phyloP scores from a whole-genome alignment of 306 rosid genomes.

The Ceratonia siliqua region DNA sequence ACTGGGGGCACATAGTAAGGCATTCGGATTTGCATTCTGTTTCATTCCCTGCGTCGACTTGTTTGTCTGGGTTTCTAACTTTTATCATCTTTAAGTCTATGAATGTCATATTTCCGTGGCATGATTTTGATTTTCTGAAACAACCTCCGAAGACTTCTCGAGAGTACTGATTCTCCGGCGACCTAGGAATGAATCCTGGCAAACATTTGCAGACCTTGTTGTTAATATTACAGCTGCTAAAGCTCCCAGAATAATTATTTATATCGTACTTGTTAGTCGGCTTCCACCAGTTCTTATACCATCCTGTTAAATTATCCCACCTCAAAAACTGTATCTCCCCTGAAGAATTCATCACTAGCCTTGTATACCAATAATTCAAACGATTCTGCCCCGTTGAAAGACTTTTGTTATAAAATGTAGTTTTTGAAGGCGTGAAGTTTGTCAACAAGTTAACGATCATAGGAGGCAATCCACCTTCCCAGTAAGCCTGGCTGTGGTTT shows the following conservation, averaged over 20 bases:
- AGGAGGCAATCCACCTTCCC: conserved; percentile 16
- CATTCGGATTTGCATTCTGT: conserved; percentile 31
- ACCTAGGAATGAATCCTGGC: conserved; percentile 37
- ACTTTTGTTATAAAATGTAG: too few relatives aligned
- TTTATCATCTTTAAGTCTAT: conserved; percentile 28
- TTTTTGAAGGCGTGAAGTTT: not conserved
- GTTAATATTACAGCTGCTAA: conserved; percentile 31
- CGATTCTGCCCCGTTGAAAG: too few relatives aligned
- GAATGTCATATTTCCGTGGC: not conserved
- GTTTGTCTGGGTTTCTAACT: not conserved
- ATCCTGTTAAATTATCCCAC: not conserved
- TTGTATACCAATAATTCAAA: not conserved
- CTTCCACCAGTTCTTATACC: accelerated
- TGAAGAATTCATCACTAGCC: conserved; percentile 31
- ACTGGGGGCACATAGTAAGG: not conserved
- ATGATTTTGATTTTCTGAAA: not conserved
- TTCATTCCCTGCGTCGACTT: accelerated
- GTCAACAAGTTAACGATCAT: not conserved
- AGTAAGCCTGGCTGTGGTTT: not conserved
- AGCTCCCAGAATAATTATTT: conserved; percentile 39
- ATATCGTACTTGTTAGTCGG: conserved; percentile 29
- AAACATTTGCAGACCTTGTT: conserved; percentile 40
- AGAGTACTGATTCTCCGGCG: not conserved
- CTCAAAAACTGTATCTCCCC: conserved; percentile 1
- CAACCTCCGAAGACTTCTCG: conserved; percentile 35